Conservation (phyloP, 306 rosid genomes). For the Vigna radiata region DNA sequence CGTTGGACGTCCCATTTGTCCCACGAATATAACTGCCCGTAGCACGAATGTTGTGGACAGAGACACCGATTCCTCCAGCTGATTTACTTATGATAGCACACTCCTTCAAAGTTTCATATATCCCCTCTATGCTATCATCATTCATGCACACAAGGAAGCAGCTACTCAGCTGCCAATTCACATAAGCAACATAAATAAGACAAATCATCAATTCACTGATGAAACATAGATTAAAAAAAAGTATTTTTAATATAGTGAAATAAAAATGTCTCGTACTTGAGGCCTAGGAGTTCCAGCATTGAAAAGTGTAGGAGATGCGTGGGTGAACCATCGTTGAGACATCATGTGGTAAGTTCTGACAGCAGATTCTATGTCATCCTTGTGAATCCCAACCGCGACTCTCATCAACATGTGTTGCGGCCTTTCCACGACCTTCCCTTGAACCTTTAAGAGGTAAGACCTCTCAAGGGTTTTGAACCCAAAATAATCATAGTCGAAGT, state of each 20-base stretch:
- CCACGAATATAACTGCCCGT: conserved; percentile 95
- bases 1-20: conserved; percentile 95
- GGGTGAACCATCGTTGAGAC: conserved; percentile 99
- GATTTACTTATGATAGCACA: conserved; percentile 98
- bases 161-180: conserved; percentile 81
- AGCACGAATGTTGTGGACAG: conserved; percentile 74
- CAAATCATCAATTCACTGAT: not conserved
- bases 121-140: conserved; percentile 90
- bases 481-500: conserved; percentile 92
- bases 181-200: not conserved
- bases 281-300: conserved; percentile 97
- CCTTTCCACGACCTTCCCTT: conserved; percentile 87
- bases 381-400: conserved; percentile 97
- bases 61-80: conserved; percentile 98
- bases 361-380: conserved; percentile 85
- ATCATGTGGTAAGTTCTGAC: conserved; percentile 85
- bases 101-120: conserved; percentile 89
- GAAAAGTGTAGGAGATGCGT: conserved; percentile 96
- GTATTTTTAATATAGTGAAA: not conserved
- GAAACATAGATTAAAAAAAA: no score
- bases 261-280: conserved; percentile 57
- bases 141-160: conserved; percentile 95
- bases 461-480: conserved; percentile 99
- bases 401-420: conserved; percentile 99
- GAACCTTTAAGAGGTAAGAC: conserved; percentile 87